Evolutionary conservation across 305 asterid species (phyloP).

Genomic region (Caryopteris hybrid): DNA sequence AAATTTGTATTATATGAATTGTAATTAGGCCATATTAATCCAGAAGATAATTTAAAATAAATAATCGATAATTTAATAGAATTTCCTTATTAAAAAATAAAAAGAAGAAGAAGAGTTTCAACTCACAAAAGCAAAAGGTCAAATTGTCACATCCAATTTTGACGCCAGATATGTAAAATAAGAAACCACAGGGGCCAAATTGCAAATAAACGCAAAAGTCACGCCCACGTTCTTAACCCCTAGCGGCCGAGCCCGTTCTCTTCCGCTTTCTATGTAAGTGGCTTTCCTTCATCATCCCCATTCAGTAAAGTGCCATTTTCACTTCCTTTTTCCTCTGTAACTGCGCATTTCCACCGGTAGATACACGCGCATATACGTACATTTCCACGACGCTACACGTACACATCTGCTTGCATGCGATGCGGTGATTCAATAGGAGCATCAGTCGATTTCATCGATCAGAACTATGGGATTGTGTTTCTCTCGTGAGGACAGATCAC

Average conservation of each 20-base stretch:
- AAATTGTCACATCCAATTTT: background rate
- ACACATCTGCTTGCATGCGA: constrained; percentile 28
- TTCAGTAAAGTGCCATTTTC: constrained; percentile 16
- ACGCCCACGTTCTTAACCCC: constrained; percentile 26
- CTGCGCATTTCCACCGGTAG: constrained; percentile 8
- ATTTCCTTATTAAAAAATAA: too few species aligned
- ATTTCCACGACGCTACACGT: background rate
- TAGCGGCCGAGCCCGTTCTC: constrained; percentile 7
- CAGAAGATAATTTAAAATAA: too few species aligned
- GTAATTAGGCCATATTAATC: too few species aligned
- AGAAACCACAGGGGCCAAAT: constrained; percentile 11
- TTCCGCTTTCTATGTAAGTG: constrained; percentile 8
- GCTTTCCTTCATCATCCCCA: constrained; percentile 21
- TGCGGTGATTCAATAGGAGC: constrained; percentile 25
- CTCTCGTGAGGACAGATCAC: constrained; percentile 52
- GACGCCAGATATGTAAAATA: background rate
- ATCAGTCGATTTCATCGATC: constrained; percentile 11
- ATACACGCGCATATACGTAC: constrained; percentile 13
- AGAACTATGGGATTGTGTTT: constrained; percentile 70
- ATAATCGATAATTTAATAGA: too few species aligned
- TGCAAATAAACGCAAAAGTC: constrained; percentile 15
- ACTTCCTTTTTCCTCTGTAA: constrained; percentile 12
- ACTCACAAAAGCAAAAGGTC: background rate
- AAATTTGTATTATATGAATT: too few species aligned
- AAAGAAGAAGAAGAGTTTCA: too few species aligned